These are phyloP conservation scores for Discostella stelligera DNA, from an alignment of 352 stramenopile genomes.

Conservation along the genomic window DNA sequence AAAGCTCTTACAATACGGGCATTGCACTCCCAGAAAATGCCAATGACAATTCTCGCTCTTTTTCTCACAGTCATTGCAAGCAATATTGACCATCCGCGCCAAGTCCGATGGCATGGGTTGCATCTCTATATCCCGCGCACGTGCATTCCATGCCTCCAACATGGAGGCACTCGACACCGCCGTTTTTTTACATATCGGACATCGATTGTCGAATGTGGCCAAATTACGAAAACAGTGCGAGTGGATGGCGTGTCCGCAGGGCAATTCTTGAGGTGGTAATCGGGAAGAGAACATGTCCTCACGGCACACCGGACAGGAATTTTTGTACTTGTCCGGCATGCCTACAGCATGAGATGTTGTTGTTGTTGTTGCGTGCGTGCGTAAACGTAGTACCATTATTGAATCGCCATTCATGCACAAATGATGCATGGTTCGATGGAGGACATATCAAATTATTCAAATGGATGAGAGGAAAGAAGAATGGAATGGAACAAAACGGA, in stretches of 20 bases:
- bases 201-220: slow-evolving; percentile 64
- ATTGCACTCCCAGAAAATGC: slow-evolving; percentile 78
- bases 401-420: slow-evolving; percentile 14
- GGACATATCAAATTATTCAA: no score
- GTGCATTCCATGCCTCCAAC: slow-evolving; percentile 64
- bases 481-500: no score
- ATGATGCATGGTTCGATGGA: slow-evolving; percentile 72
- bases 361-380: no score
- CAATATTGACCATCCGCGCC: slow-evolving; percentile 63
- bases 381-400: no score
- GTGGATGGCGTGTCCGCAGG: slow-evolving; percentile 79
- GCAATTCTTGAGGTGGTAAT: slow-evolving; percentile 73
- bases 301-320: slow-evolving; percentile 77
- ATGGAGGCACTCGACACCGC: slow-evolving; percentile 73
- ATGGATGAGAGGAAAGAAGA: no score
- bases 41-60: slow-evolving; percentile 52
- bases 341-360: slow-evolving; percentile 4
- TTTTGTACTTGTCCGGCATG: slow-evolving; percentile 79
- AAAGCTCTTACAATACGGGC: slow-evolving; percentile 63
- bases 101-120: slow-evolving; percentile 73
- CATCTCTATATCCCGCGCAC: slow-evolving; percentile 68
- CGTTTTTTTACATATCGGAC: slow-evolving; percentile 80
- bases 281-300: slow-evolving; percentile 73
- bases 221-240: slow-evolving; percentile 77
- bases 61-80: slow-evolving; percentile 72